Base-by-base conservation (phyloP, 352 stramenopile species). In the Globisporangium canariense region DNA sequence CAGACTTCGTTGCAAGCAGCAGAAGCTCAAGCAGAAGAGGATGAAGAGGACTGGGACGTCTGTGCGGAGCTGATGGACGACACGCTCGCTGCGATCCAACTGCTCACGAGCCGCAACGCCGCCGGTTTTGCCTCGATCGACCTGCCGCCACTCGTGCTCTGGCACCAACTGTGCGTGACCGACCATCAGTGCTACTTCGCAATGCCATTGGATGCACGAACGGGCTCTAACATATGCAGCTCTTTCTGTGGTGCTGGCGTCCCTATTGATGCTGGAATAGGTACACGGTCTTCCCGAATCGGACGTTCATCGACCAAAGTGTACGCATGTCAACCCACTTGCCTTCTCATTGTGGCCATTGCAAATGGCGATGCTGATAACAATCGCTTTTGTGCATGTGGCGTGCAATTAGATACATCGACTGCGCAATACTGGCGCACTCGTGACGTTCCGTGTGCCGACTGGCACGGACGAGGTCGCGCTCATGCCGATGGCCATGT, bases 301-400 rank as follows among this genome's bases (percentile, higher is more conserved):
- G 79, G 14, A 87, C 81, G 22, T 85, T 83, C 30, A 69, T 89
- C 18, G 79, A 89, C 50, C 79, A 89, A 43, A 89, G 79, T 55
- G 81, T 90, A 60, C 67, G 18, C 9, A 14, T 62, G 18, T 56
- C 16, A 49, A 47, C 45, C 32, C 30, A 38, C 7, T 9, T 20
- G 9, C 5, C 5, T 20, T 9, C 2, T 11, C 43, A 49, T 49
- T 22, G 4, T 49, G 14, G 3, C 41, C 20, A 9, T n/a, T 7
- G 14, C 8, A 47, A 47, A 9, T n/a, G 41, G 16, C 13, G 41
- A 20, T 7, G 10, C 43, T 22, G 4, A 22, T 49, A 49, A 8
- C 43, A 49, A 16, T 34, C 20, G 30, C 38, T 57, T 52, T 36
- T 30, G 47, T 25, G n/a, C 10, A 49, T 36, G 16, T 58, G 14